phyloP scores from a whole-genome alignment of 352 stramenopile species.

The Phytopythium montanum region DNA sequence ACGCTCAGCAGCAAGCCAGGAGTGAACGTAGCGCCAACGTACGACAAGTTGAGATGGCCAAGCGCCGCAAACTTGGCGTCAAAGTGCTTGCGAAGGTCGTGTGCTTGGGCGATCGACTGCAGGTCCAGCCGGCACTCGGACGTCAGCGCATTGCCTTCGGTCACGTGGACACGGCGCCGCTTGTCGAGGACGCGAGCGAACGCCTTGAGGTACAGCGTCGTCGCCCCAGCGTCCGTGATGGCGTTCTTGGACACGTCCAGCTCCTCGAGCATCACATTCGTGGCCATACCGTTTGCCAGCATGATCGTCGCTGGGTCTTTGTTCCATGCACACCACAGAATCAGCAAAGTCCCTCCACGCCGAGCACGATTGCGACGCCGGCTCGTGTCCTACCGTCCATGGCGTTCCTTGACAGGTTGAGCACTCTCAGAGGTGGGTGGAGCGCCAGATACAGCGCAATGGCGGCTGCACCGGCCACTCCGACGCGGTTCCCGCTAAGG shows the following conservation, averaged over 20 bases:
- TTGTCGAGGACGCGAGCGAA: conserved; percentile 35
- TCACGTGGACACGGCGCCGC: conserved; percentile 37
- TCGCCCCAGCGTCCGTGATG: conserved; percentile 46
- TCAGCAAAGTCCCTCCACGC: not conserved
- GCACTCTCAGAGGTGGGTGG: conserved; percentile 27
- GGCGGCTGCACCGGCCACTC: conserved; percentile 25
- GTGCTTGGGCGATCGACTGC: conserved; percentile 44
- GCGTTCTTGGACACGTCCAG: conserved; percentile 48
- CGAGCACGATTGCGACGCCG: not conserved
- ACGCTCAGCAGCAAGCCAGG: not conserved
- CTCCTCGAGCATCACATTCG: conserved; percentile 36
- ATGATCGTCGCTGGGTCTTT: conserved; percentile 34
- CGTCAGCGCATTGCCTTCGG: conserved; percentile 36
- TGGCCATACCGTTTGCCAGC: conserved; percentile 42
- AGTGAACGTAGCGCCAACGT: conserved; percentile 9
- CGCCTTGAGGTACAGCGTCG: conserved; percentile 44
- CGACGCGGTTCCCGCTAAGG: conserved; percentile 52
- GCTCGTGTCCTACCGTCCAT: conserved; percentile 34
- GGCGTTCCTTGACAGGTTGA: conserved; percentile 48
- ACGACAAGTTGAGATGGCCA: conserved; percentile 21
- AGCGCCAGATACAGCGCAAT: conserved; percentile 42
- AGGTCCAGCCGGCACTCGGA: conserved; percentile 47
- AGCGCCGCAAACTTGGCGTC: conserved; percentile 34
- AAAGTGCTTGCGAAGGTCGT: conserved; percentile 57
- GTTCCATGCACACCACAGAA: not conserved